Evolutionary conservation across 2,329 filamentous ascomycete species (phyloP).

Genomic region (Metarhizium sp.): DNA sequence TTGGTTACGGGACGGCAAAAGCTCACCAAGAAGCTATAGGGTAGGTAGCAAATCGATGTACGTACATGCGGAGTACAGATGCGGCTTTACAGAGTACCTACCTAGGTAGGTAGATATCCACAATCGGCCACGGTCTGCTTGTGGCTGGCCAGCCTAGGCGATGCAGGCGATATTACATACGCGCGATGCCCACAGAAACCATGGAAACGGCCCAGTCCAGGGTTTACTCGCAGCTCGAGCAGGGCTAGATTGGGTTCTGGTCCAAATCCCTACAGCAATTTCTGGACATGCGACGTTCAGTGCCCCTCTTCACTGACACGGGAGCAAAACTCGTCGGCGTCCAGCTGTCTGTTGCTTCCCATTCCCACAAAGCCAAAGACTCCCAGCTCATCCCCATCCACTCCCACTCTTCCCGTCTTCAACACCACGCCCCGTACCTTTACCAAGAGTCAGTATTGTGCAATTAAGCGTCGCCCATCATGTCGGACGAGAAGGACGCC

Average conservation of each 20-base stretch:
- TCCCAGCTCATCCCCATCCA: conserved; percentile 3
- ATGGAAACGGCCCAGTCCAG: neutral
- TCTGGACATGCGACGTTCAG: no score
- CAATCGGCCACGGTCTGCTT: neutral
- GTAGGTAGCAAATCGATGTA: neutral
- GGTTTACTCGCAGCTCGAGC: neutral
- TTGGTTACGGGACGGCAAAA: no score
- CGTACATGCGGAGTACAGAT: neutral
- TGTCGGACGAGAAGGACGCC: conserved; percentile 36
- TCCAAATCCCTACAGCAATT: no score
- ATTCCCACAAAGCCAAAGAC: neutral
- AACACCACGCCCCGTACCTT: neutral
- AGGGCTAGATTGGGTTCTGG: neutral
- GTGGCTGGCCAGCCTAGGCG: neutral
- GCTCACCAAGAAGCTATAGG: no score
- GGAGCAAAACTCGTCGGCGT: neutral
- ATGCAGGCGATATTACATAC: neutral
- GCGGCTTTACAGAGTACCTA: no score
- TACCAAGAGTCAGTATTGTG: neutral
- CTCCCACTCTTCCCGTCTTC: neutral
- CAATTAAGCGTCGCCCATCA: conserved; percentile 20
- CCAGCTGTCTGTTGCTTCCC: neutral
- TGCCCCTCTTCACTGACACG: neutral
- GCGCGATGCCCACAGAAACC: neutral
- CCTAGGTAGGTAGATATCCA: no score